Evolutionary conservation across 768 basidiomycete species (phyloP).

Genomic region (Hortiboletus flavorubellus): DNA sequence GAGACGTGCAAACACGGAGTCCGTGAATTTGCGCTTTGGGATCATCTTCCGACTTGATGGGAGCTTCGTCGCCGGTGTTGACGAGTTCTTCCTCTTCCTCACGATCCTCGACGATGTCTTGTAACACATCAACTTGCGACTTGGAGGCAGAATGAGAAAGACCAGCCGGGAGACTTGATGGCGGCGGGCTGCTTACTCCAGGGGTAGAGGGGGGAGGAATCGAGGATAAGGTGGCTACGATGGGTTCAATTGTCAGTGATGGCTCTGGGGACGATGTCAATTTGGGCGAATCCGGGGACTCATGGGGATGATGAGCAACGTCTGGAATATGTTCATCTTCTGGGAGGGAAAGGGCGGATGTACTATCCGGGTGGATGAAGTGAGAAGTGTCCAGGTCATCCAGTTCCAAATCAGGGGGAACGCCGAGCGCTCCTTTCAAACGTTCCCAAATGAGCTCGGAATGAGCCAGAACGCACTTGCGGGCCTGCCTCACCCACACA

Average conservation of each 20-base stretch:
- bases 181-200: constrained; percentile 32
- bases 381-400: constrained; percentile 37
- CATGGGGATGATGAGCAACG: background rate
- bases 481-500: constrained; percentile 67
- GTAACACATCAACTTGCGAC: constrained; percentile 37
- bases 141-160: constrained; percentile 27
- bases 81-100: constrained; percentile 50
- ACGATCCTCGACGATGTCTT: constrained; percentile 46
- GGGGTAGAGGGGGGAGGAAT: constrained; percentile 11
- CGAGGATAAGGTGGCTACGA: constrained; percentile 39
- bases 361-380: background rate
- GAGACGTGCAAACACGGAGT: constrained; percentile 50
- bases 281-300: background rate
- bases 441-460: constrained; percentile 92
- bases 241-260: constrained; percentile 47
- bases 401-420: constrained; percentile 78
- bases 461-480: constrained; percentile 71
- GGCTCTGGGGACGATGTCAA: constrained; percentile 16
- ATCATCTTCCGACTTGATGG: constrained; percentile 17
- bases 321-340: background rate
- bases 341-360: background rate
- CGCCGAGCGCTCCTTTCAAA: constrained; percentile 81
- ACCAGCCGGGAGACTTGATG: constrained; percentile 37
- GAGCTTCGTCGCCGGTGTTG: constrained; percentile 14
- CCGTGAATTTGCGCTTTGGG: constrained; percentile 48